Evolutionary conservation across 306 rosid genomes (phyloP), one percentile per base, ranked within the genome.

Genomic region (Quercus berberidifolia): DNA sequence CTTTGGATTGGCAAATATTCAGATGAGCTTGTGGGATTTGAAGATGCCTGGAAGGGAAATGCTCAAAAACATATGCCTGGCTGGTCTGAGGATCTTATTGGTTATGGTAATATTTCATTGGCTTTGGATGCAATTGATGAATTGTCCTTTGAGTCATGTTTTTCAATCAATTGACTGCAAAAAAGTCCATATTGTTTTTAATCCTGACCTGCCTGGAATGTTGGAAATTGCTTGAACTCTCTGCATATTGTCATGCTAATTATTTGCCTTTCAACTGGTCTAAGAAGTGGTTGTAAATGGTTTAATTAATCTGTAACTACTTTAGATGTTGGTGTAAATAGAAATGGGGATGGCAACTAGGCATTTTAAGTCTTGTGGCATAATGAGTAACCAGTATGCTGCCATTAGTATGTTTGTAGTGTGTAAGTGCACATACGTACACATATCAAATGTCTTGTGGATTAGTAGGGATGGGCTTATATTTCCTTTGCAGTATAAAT

Each of bases 1-100:
- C 35, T 67, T 83, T 76, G 77, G 74, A 15, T 35, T 82, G 46
- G 63, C 71, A 63, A 77, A 72, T 73, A 83, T 46, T 60, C 78
- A 95, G 99, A 90, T 55, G 96, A 92, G 81, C 90, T 91, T 74
- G 3, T 77, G 2, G 90, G 88, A 72, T 92, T 94, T 80, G 95
- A 92, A 80, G 85, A 91, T 64, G 82, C 93, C 65, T 94, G 99
- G 99, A 83, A 86, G 58, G 89, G 79, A 79, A 88, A 84, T 78
- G 87, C 95, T 74, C 79, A 82, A 81, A 88, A 83, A 78, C 80
- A 80, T 78, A 71, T 92, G 76, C 92, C 97, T 78, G 91, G 90
- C n/a, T 94, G 83, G 90, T 23, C 83, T 26, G 90, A 82, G 51
- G 62, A 58, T 51, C 5, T 60, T 54, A 15, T 65, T 5, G 69